Conservation (phyloP, 768 basidiomycete genomes). For the Tricholoma furcatifolium region DNA sequence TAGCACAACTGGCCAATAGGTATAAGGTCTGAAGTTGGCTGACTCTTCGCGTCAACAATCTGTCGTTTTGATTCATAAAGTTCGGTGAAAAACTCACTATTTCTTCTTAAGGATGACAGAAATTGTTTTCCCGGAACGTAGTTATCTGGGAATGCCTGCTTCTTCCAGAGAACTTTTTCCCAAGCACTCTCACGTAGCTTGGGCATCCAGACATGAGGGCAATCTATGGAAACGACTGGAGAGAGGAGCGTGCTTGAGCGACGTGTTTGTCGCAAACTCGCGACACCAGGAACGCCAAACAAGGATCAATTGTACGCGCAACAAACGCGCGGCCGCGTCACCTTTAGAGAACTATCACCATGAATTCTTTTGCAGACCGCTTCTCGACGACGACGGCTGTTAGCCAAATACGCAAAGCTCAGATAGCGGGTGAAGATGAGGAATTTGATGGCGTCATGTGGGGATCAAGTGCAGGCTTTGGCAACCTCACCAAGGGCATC, state of each 20-base stretch:
- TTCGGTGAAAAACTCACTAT: constrained; percentile 53
- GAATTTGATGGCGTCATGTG: constrained; percentile 68
- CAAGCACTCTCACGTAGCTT: constrained; percentile 32
- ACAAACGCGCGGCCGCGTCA: constrained; percentile 46
- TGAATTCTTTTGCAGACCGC: constrained; percentile 70
- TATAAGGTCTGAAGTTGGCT: constrained; percentile 84
- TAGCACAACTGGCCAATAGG: constrained; percentile 70
- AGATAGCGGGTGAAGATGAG: constrained; percentile 56
- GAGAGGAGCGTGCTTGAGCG: neutral
- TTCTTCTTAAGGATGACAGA: constrained; percentile 73
- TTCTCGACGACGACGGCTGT: constrained; percentile 59
- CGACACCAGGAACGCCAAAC: constrained; percentile 24
- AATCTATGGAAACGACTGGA: neutral
- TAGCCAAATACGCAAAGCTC: constrained; percentile 49
- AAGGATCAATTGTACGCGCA: constrained; percentile 33
- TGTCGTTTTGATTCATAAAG: constrained; percentile 1
- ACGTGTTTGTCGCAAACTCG: constrained; percentile 5
- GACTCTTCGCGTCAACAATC: constrained; percentile 12
- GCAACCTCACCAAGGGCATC: constrained; percentile 66
- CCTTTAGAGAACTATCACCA: constrained; percentile 37
- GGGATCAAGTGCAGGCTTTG: constrained; percentile 85
- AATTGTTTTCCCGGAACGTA: constrained; percentile 76
- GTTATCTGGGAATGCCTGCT: constrained; percentile 78
- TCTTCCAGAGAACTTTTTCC: constrained; percentile 81
- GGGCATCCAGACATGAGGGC: constrained; percentile 18